These are phyloP conservation scores for Ganoderma lingzhi DNA, from an alignment of 1,284 basidiomycete species.

Conservation along the genomic window DNA sequence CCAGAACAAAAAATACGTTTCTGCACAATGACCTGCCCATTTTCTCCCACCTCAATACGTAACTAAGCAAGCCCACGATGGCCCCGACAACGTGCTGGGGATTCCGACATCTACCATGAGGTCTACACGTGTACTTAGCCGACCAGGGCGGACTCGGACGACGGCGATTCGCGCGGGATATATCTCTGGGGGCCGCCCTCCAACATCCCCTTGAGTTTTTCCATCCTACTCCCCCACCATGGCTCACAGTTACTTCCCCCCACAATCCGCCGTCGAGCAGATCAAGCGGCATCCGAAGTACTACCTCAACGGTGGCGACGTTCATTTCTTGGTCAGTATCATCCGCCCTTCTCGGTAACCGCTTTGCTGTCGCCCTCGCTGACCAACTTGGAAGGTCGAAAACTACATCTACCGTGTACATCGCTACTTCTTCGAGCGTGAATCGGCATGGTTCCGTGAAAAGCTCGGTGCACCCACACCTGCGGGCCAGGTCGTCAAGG, in stretches of 20 bases:
- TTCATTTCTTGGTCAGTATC: constrained; percentile 59
- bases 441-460: constrained; percentile 60
- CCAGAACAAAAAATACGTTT: constrained; percentile 7
- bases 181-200: constrained; percentile 32
- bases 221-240: constrained; percentile 38
- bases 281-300: constrained; percentile 52
- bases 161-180: constrained; percentile 26
- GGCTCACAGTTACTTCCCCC: constrained; percentile 34
- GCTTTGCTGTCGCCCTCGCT: constrained; percentile 13
- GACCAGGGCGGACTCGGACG: constrained; percentile 20
- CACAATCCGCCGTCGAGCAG: constrained; percentile 44
- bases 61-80: constrained; percentile 11
- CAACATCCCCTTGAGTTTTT: constrained; percentile 36
- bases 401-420: constrained; percentile 65
- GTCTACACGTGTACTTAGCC: constrained; percentile 49
- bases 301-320: constrained; percentile 62
- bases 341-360: constrained; percentile 3
- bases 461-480: constrained; percentile 53
- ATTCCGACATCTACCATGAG: constrained; percentile 42
- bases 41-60: constrained; percentile 17
- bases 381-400: constrained; percentile 46
- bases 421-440: constrained; percentile 70
- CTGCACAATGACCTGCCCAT: background rate
- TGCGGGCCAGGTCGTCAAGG: constrained; percentile 53
- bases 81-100: constrained; percentile 27